Conservation (phyloP, 768 basidiomycete species). For the Phaeotremella skinneri region DNA sequence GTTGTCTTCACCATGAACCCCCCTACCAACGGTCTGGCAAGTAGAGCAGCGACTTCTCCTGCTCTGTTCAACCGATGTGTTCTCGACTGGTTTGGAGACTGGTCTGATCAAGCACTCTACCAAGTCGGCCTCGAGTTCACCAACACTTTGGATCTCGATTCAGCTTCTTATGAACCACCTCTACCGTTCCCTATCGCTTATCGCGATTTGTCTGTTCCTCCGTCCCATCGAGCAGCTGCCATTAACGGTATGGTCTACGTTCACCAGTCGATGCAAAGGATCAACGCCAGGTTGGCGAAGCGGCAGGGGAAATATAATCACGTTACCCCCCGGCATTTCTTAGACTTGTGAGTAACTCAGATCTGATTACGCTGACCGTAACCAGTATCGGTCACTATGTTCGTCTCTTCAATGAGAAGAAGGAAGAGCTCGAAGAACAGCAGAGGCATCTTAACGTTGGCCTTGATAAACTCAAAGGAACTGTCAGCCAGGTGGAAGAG, state of each 20-base stretch:
- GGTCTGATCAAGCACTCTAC: constrained; percentile 97
- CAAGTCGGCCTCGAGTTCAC: constrained; percentile 99
- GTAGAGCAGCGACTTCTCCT: constrained; percentile 93
- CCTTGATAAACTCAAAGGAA: constrained; percentile 91
- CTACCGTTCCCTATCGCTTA: constrained; percentile 84
- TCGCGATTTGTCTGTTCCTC: constrained; percentile 78
- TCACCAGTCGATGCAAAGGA: constrained; percentile 80
- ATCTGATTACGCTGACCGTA: constrained; percentile 3
- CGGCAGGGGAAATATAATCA: constrained; percentile 95
- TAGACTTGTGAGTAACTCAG: constrained; percentile 79
- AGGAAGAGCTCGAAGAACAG: constrained; percentile 95
- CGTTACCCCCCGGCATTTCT: constrained; percentile 94
- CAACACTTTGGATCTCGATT: constrained; percentile 84
- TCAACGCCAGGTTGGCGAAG: constrained; percentile 83
- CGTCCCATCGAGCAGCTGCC: constrained; percentile 81
- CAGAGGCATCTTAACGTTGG: constrained; percentile 98
- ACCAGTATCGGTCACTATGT: constrained; percentile 94
- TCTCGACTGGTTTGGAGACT: constrained; percentile 98
- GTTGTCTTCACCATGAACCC: constrained; percentile 99
- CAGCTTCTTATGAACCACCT: constrained; percentile 75
- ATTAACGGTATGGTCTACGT: constrained; percentile 91
- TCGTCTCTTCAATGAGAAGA: constrained; percentile 88
- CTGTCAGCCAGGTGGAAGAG: constrained; percentile 95
- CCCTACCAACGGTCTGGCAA: constrained; percentile 90
- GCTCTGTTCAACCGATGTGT: constrained; percentile 96